Conservation (phyloP, 805 yeast species). For the Saccharomycopsis olivae region DNA sequence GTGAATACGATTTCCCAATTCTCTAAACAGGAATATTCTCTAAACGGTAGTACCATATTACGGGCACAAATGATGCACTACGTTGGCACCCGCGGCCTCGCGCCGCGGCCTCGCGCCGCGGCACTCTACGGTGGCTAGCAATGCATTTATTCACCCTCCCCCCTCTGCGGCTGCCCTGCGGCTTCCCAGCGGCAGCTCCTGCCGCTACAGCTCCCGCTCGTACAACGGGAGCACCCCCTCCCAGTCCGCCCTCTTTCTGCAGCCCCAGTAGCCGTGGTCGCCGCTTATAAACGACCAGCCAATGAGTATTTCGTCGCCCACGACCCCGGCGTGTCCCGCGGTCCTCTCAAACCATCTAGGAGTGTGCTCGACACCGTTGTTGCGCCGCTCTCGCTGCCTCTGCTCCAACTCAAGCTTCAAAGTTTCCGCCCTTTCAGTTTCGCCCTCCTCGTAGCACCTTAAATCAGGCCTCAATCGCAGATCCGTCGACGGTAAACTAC, state of each 20-base stretch:
- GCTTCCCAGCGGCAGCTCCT: too few species aligned
- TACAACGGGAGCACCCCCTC: too few species aligned
- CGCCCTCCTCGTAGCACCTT: conserved; percentile 56
- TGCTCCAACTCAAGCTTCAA: conserved; percentile 65
- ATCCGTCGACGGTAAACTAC: conserved; percentile 68
- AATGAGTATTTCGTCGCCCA: conserved; percentile 20
- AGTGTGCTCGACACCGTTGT: conserved; percentile 36
- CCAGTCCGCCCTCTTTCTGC: conserved; percentile 43
- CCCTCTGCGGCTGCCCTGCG: too few species aligned
- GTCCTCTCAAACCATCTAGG: conserved; percentile 24
- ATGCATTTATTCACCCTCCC: too few species aligned
- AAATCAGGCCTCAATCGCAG: conserved; percentile 87
- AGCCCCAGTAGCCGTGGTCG: conserved; percentile 43
- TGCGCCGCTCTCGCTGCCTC: conserved; percentile 69
- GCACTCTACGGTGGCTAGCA: too few species aligned
- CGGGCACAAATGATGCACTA: too few species aligned
- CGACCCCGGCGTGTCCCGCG: conserved; percentile 19
- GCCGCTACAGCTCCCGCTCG: too few species aligned
- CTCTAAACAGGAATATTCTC: too few species aligned
- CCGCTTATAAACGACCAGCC: conserved; percentile 40
- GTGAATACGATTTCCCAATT: too few species aligned
- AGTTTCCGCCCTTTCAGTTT: conserved; percentile 60
- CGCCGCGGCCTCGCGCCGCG: too few species aligned
- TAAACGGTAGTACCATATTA: too few species aligned
- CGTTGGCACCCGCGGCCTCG: too few species aligned